Conservation (phyloP, 176 grass and related monocot species). For the Carex myosuroides region DNA sequence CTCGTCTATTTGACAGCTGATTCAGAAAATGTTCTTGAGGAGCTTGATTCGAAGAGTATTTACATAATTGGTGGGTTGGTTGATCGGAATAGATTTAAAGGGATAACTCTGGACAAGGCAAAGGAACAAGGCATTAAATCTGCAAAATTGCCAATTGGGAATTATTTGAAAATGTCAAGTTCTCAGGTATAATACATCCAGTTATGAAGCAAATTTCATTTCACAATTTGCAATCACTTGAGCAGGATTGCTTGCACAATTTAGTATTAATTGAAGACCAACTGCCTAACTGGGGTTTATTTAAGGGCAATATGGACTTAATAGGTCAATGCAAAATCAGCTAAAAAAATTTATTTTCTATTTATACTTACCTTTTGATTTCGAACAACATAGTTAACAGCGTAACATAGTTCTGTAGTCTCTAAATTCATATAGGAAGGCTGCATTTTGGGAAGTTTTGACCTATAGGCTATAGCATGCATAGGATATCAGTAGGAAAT, state of each 20-base stretch:
- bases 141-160: slow-evolving; percentile 81
- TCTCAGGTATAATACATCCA: slow-evolving; percentile 52
- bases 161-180: slow-evolving; percentile 88
- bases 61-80: slow-evolving; percentile 96
- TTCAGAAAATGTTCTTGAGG: slow-evolving; percentile 71
- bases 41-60: slow-evolving; percentile 70
- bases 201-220: not conserved
- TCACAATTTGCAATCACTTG: not conserved
- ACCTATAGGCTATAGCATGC: not conserved
- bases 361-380: not conserved
- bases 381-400: not conserved
- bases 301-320: not conserved
- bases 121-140: slow-evolving; percentile 77
- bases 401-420: not conserved
- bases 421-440: not conserved
- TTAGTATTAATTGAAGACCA: not conserved
- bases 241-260: not conserved
- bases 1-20: slow-evolving; percentile 87
- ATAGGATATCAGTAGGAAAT: not conserved
- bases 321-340: not conserved
- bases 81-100: slow-evolving; percentile 83
- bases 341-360: not conserved
- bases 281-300: not conserved
- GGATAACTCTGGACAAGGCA: slow-evolving; percentile 80
- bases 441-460: not conserved